Evolutionary conservation across 768 basidiomycete species (phyloP), one percentile per base, ranked within the genome.

Genomic region (Lactifluus piperatus): DNA sequence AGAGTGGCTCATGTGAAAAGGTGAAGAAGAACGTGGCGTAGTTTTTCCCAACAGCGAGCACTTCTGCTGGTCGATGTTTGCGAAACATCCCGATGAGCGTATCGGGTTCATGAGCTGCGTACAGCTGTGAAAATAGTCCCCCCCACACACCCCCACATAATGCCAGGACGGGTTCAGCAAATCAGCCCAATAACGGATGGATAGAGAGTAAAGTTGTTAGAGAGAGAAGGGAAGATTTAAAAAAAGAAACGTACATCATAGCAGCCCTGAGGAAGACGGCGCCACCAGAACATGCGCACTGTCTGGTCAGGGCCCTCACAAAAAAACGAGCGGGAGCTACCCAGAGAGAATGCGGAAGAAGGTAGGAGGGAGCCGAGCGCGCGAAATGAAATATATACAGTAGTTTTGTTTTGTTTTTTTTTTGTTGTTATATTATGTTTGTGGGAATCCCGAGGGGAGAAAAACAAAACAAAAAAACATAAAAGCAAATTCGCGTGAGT

Each of bases 21-120:
- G 72, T 78, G 71, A 86, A 88, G 57, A 80, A 77, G 56, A 89
- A 67, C 58, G 79, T 73, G 9, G 80, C 87, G 67, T 86, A 80
- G 34, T 81, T 78, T 47, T 80, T 80, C 1, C 88, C 87, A 37
- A 87, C 77, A 1, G n/a, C 75, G 78, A 2, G 85, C 84, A 13
- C 79, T 77, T 36, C 75, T 58, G 63, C 76, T 79, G 54, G 54
- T 11, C 18, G 22, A 16, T 51, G 76, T 78, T 54, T 50, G n/a
- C 80, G 79, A 71, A 83, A 88, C 20, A 74, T 74, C 16, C 81
- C 87, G 57, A 88, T 80, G 53, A 75, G 73, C 26, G 68, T 71
- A 54, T 51, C 43, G 8, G 54, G 45, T 3, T 56, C 36, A 30
- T 43, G 13, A 24, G 54, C 37, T 47, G 18, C 43, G n/a, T 61